Evolutionary conservation across 495 filamentous ascomycete species (phyloP), one percentile per base, ranked within the genome.

Genomic region (Aspergillus hancockii): DNA sequence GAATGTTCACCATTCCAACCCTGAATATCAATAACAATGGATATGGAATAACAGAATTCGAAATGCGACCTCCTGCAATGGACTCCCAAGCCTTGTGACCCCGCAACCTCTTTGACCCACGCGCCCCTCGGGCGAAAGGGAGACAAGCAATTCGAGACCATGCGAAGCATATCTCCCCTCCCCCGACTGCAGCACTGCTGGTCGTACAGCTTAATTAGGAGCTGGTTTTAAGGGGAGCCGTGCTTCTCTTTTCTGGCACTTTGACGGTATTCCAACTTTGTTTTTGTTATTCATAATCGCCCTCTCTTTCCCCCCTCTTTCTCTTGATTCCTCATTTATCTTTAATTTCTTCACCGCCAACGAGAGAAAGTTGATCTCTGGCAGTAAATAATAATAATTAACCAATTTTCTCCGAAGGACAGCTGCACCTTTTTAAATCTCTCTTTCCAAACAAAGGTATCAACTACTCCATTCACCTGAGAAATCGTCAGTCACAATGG

Each of bases 61-160:
- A 36, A 10, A 36, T 36, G 8, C 9, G 2, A 8, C 32, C 38
- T 41, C 38, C 14, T 3, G 13, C 38, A 41, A 41, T 6, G 38
- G 12, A 12, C 10, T n/a, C 12, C 38, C 38, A 8, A 16, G 10
- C 3, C 58, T 61, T 54, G 38, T 40, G 60, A 60, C 57, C 61
- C 59, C 61, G 58, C 62, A 57, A 52, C 18, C 54, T 60, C 7
- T 28, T 54, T 45, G 52, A 58, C 49, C 57, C 41, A 45, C 64
- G 60, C 25, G 25, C 65, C 66, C 63, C 64, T 67, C 68, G 66
- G 68, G 70, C 51, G 62, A 65, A 73, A 73, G 63, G 71, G 68
- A 73, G 64, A 49, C 45, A 55, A 58, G 28, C 30, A 38, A 47
- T 47, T 47, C 18, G 19, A 22, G 25, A 7, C 49, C 49, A 51